These are phyloP conservation scores for Logfia minima DNA, from an alignment of 129 eudicot genomes.

Conservation along the genomic window DNA sequence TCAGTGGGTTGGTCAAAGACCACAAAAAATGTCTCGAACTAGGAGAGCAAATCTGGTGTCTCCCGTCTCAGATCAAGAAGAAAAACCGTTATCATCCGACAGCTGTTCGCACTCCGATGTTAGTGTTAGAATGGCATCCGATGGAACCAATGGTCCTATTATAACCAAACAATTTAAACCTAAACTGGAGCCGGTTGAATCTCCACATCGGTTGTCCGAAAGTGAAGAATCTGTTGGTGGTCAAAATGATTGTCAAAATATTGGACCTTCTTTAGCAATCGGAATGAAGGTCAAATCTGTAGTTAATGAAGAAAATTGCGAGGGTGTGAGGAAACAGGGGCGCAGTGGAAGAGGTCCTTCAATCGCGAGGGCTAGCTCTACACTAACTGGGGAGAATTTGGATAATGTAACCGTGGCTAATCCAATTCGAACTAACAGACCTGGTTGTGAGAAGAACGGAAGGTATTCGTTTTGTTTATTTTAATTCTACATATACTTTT, in stretches of 20 bases:
- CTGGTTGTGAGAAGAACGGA: slow-evolving; percentile 76
- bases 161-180: slow-evolving; percentile 46
- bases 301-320: slow-evolving; percentile 55
- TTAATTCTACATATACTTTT: neutral
- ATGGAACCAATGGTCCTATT: slow-evolving; percentile 46
- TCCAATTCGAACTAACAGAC: slow-evolving; percentile 59
- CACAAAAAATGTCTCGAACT: slow-evolving; percentile 80
- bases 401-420: slow-evolving; percentile 50
- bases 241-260: slow-evolving; percentile 52
- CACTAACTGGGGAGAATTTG: slow-evolving; percentile 54
- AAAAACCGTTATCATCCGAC: slow-evolving; percentile 54
- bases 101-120: slow-evolving; percentile 72
- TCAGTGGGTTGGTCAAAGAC: slow-evolving; percentile 95
- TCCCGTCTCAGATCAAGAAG: slow-evolving; percentile 76
- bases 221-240: slow-evolving; percentile 82
- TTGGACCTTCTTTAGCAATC: slow-evolving; percentile 42
- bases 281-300: slow-evolving; percentile 59
- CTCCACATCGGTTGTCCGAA: slow-evolving; percentile 74
- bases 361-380: slow-evolving; percentile 58
- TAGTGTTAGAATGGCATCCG: slow-evolving; percentile 46
- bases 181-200: slow-evolving; percentile 59
- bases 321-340: slow-evolving; percentile 77
- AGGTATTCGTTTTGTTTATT: slow-evolving; percentile 44
- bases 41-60: slow-evolving; percentile 82
- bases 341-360: slow-evolving; percentile 80